Conservation (phyloP, 345 rosid species). For the Pistacia vera region DNA sequence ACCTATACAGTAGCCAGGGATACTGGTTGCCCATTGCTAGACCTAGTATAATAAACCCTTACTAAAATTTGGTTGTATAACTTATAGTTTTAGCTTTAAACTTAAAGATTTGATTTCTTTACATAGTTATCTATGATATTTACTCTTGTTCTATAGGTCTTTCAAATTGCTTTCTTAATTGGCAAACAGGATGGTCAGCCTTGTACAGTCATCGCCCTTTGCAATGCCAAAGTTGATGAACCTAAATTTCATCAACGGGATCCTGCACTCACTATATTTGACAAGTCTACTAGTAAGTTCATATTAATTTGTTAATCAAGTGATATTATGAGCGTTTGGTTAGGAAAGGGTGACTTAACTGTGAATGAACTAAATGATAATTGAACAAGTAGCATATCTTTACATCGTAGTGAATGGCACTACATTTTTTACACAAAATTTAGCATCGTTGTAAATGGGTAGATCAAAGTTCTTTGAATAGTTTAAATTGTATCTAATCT, state of each 20-base stretch:
- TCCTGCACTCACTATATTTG: conserved; percentile 35
- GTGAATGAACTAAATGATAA: neutral
- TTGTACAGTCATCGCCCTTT: conserved; percentile 38
- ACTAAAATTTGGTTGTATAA: neutral
- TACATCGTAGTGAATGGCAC: too few species aligned
- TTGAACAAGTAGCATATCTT: neutral
- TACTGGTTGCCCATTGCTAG: conserved; percentile 3
- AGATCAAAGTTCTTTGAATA: too few species aligned
- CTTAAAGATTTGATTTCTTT: neutral
- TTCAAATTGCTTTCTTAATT: conserved; percentile 14
- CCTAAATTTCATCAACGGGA: conserved; percentile 43
- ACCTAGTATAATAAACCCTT: conserved; percentile 13
- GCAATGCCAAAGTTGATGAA: conserved; percentile 54
- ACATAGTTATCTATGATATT: neutral
- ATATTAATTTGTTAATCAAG: neutral
- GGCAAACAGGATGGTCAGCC: conserved; percentile 49
- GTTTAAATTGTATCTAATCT: too few species aligned
- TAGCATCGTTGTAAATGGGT: too few species aligned
- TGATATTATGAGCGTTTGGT: neutral
- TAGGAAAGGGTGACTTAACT: neutral
- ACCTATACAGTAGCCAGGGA: neutral
- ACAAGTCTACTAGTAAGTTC: conserved; percentile 44
- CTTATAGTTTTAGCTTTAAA: conserved; percentile 5
- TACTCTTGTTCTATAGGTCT: neutral
- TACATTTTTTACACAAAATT: too few species aligned